Base-by-base conservation (phyloP, 345 rosid species). In the Camelina hispida region DNA sequence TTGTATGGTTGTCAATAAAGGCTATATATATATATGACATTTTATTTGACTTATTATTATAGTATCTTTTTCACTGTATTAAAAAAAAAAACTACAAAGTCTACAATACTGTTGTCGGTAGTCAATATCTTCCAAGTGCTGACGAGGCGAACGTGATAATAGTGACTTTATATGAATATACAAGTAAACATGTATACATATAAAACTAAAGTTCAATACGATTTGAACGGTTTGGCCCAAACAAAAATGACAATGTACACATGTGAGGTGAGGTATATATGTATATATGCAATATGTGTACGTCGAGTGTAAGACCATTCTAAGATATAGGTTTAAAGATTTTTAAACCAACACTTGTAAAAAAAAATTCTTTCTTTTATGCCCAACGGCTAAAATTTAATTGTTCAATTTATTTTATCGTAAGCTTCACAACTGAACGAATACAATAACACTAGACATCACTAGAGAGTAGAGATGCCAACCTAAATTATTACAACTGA, bases 21-120 rank as follows among this genome's bases (percentile, higher is more conserved):
- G 30, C 42, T 61, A 62, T 40, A 43, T 54, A n/a, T n/a, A n/a
- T n/a, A 42, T 53, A 23, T 69, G 74, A 69, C 71, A 55, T 62
- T 54, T 62, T 53, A 69, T 23, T 62, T 62, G 65, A 69, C 75
- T 28, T 28, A 28, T 25, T 61, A 23, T 40, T 23, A 18, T 58
- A 50, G 25, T 59, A 12, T 60, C 20, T 56, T 46, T 12, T 58
- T 50, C 15, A 58, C 42, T 59, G 15, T 44, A 5, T 14, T 20
- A 20, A 20, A 6, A 15, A n/a, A n/a, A 4, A 64, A 54, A 9
- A n/a, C n/a, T n/a, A n/a, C n/a, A n/a, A n/a, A n/a, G n/a, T n/a
- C 14, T 23, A 15, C 35, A 57, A 25, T 13, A 44, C 4, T 32
- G 6, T 23, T 28, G 68, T 67, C 46, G 62, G 54, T 67, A 40